These are phyloP conservation scores for Lecanicillium sp. DNA, from an alignment of 2,329 filamentous ascomycete genomes.

Conservation along the genomic window DNA sequence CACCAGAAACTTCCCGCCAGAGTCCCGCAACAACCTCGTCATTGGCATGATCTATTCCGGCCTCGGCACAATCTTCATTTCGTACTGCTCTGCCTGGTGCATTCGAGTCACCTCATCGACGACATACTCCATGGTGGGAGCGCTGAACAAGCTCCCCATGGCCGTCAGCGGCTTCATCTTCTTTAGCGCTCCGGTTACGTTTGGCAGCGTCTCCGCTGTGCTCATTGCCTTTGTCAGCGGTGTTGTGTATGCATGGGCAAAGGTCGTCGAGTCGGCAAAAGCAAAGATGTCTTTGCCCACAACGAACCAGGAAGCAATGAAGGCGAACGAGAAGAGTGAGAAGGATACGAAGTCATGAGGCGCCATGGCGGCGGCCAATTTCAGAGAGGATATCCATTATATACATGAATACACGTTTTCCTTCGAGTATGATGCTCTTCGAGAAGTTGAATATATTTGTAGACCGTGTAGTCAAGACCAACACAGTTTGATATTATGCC, in stretches of 20 bases:
- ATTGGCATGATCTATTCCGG: constrained; percentile 84
- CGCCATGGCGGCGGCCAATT: too few species aligned
- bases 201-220: constrained; percentile 81
- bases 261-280: too few species aligned
- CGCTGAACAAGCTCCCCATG: constrained; percentile 88
- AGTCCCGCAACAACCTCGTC: constrained; percentile 65
- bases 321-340: too few species aligned
- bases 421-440: too few species aligned
- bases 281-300: too few species aligned
- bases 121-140: constrained; percentile 95
- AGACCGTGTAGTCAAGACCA: too few species aligned
- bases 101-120: constrained; percentile 89
- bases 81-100: constrained; percentile 92
- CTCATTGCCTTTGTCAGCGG: constrained; percentile 78
- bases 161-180: constrained; percentile 80
- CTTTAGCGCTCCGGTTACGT: constrained; percentile 81
- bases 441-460: too few species aligned
- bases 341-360: too few species aligned
- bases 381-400: too few species aligned
- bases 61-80: constrained; percentile 83
- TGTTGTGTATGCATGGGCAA: constrained; percentile 60
- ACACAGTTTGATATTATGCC: constrained; percentile 4
- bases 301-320: too few species aligned
- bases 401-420: too few species aligned
- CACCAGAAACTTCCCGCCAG: constrained; percentile 72